Evolutionary conservation across 2,329 filamentous ascomycete species (phyloP), one percentile per base, ranked within the genome.

Genomic region (Pestalotiopsis sp.): DNA sequence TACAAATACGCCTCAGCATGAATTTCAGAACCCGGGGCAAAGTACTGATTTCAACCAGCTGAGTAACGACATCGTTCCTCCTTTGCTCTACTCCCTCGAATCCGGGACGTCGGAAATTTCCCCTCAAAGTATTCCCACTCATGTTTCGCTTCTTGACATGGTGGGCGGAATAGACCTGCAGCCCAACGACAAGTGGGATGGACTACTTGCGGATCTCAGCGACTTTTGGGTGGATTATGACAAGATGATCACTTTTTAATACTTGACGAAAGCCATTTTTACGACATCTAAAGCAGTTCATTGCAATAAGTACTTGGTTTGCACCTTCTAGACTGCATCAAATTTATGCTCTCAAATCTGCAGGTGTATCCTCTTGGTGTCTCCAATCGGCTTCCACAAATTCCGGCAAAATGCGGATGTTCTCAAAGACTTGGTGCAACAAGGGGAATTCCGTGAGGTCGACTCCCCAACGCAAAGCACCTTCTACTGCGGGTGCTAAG

Each of bases 301-400:
- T 45, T 45, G 41, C 12, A 17, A 14, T 45, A 17, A 45, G 17
- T 17, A 17, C 17, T 45, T 45, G 12, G 12, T 17, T 45, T 17
- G 41, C 41, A 14, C 12, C 41, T 45, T 13, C 12, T 11, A 13
- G 41, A 45, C 12, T 45, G 12, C 41, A 45, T 45, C 41, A 13
- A 45, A 13, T 45, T 52, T n/a, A 52, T 6, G 45, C 45, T 52
- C 31, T 31, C 5, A 62, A 20, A 5, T 62, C 59, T 39, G 36
- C 49, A 11, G 64, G 64, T 14, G 64, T 65, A 23, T 65, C 64
- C 49, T 55, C 64, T 23, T 65, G 64, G 41, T 65, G 64, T 45
- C 23, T 65, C 64, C 64, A 65, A 20, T 65, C 64, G 3, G 64
- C 49, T 12, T n/a, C 17, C 17, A 65, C 64, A 36, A 65, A 65